A percentile compares a stretch with the other conserved stretches of the same genome.
Conservation (phyloP, 2,329 filamentous ascomycete genomes). For the Beauveria caledonica region DNA sequence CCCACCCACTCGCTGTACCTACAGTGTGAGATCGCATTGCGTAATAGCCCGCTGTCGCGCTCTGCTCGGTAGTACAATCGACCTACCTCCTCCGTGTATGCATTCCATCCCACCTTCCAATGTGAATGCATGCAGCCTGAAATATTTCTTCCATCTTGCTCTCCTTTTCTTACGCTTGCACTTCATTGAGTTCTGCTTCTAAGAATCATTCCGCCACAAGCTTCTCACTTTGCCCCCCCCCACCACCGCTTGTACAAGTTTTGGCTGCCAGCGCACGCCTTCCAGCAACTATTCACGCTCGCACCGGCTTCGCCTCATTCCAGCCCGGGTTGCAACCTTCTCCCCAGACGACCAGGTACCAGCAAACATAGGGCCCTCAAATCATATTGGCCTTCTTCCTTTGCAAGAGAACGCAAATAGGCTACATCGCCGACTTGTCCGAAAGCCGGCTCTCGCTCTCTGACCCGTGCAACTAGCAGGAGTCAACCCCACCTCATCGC, state of each 20-base stretch:
- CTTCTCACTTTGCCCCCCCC: not conserved
- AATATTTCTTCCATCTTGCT: not conserved
- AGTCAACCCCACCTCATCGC: slow-evolving; percentile 6
- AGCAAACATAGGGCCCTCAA: not conserved
- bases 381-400: not conserved
- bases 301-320: slow-evolving; percentile 1
- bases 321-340: not conserved
- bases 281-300: not conserved
- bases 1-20: not conserved
- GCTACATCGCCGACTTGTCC: not conserved
- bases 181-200: not conserved
- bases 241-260: not conserved
- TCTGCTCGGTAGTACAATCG: not conserved
- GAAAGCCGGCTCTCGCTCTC: not conserved
- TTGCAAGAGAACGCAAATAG: not conserved
- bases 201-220: not conserved
- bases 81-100: not conserved
- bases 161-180: not conserved
- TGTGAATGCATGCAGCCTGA: slow-evolving; percentile 3
- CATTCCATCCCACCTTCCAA: slow-evolving; percentile 8
- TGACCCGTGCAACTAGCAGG: not conserved
- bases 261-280: not conserved
- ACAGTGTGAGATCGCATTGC: slow-evolving; percentile 4
- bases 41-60: not conserved
- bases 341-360: not conserved